Evolutionary conservation across 352 stramenopile genomes (phyloP), one percentile per base, ranked within the genome.

Genomic region (Hyaloperonospora brassicae): DNA sequence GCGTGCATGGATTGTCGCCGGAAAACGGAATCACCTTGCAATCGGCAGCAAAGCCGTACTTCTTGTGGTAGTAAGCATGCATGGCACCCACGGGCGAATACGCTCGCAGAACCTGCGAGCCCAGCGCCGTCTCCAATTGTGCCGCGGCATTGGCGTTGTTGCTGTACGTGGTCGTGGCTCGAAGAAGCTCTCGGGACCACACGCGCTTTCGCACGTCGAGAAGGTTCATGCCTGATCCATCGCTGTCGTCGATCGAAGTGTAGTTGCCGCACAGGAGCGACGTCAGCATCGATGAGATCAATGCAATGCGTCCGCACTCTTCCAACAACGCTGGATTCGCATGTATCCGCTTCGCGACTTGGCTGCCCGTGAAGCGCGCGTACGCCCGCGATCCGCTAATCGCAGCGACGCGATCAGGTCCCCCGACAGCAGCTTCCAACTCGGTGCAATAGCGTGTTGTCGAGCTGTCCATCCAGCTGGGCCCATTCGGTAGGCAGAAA

Each of bases 381-480:
- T 93, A 93, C 12, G 82, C 83, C 30, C 79, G 74, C 17, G 80
- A 93, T 6, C 83, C 85, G 35, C 73, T 89, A 40, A 89, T 86
- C 43, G 73, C 60, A 5, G 85, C 79, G 14, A 93, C 68, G 7
- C 60, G 66, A 23, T 74, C 59, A 27, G 74, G 46, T 3, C 84
- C 85, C 13, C 82, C 82, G 2, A 92, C 51, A 11, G 66, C 69
- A 25, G 42, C 42, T 49, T 95, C 83, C 17, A 93, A 55, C 21
- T 65, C 60, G 4, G 55, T 35, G 61, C 81, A 93, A 57, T 78
- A 81, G 38, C 38, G 43, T 0, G 60, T 70, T n/a, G 84, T 93
- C 24, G 70, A 87, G 62, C 72, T 87, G 58, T 95, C 84, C 68
- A 91, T 90, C 85, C 85, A 95, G 39, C 82, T 92, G 2, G 84